Conservation (phyloP, 2,329 filamentous ascomycete species). For the Aspergillus sp. region DNA sequence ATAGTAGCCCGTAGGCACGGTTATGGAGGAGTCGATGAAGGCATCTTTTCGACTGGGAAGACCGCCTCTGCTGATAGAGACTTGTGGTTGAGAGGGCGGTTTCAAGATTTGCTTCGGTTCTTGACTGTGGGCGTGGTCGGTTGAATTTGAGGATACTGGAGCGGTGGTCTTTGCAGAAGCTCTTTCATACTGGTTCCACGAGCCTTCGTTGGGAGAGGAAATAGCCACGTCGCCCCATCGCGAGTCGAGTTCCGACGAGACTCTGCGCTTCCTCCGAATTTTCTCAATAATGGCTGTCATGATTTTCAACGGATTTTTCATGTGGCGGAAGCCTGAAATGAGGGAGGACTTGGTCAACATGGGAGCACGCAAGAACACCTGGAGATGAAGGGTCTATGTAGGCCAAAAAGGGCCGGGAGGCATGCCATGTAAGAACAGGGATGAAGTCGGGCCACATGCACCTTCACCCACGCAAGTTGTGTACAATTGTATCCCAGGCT, state of each 20-base stretch:
- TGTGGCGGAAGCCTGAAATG: conserved; percentile 17
- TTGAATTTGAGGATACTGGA: conserved; percentile 1
- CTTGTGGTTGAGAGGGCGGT: conserved; percentile 11
- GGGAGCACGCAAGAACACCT: not conserved
- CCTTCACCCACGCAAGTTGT: conserved; percentile 4
- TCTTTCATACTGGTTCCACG: conserved; percentile 43
- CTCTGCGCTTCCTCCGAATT: conserved; percentile 33
- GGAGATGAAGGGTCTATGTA: conserved; percentile 4
- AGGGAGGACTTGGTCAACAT: conserved; percentile 14
- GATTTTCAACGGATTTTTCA: conserved; percentile 25
- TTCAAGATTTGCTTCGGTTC: conserved; percentile 14
- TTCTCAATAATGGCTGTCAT: conserved; percentile 34
- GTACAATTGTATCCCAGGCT: conserved; percentile 3
- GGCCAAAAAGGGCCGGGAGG: not conserved
- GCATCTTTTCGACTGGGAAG: conserved; percentile 3
- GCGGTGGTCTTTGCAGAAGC: conserved; percentile 12
- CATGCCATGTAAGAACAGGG: not conserved
- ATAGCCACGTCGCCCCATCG: conserved; percentile 44
- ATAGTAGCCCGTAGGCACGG: conserved; percentile 32
- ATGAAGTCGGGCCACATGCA: conserved; percentile 5
- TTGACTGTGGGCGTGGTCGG: conserved; percentile 10
- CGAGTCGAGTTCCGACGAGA: conserved; percentile 38
- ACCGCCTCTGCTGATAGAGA: not conserved
- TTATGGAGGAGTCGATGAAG: conserved; percentile 17
- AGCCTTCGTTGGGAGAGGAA: conserved; percentile 40